These are phyloP conservation scores for Uncinocarpus reesii DNA, from an alignment of 2,329 filamentous ascomycete genomes.

Conservation along the genomic window DNA sequence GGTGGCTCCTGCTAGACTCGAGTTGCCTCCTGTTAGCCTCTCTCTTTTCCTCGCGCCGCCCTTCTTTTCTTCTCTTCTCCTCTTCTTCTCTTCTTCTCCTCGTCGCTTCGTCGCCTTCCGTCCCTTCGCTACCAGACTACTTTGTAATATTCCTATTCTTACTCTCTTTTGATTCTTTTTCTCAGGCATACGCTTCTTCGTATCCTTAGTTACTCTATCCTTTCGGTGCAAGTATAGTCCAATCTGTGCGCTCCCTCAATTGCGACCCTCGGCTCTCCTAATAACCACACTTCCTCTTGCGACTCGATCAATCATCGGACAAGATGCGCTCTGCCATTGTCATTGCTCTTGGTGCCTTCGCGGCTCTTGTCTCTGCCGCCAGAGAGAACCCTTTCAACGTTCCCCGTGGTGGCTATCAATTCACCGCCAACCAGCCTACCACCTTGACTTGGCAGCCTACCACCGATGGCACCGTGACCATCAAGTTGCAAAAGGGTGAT, in stretches of 20 bases:
- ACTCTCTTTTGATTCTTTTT: neutral
- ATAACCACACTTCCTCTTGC: neutral
- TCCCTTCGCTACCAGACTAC: neutral
- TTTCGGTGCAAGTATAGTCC: no score
- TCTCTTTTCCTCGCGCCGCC: constrained; percentile 1
- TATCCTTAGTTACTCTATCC: no score
- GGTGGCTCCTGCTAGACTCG: neutral
- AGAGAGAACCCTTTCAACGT: constrained; percentile 41
- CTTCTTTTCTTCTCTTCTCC: constrained; percentile 9
- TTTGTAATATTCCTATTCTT: no score
- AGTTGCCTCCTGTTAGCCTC: neutral
- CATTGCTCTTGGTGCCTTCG: constrained; percentile 37
- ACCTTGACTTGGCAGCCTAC: constrained; percentile 43
- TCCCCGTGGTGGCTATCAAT: constrained; percentile 34
- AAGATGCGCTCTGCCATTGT: constrained; percentile 39
- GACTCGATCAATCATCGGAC: neutral
- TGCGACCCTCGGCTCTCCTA: neutral
- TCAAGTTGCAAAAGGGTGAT: constrained; percentile 41
- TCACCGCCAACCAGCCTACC: constrained; percentile 39
- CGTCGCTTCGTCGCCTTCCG: constrained; percentile 13
- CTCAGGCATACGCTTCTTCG: no score
- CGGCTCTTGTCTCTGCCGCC: constrained; percentile 33
- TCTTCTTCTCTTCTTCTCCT: constrained; percentile 11
- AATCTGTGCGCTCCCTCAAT: no score
- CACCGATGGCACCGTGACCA: constrained; percentile 42